Evolutionary conservation across 768 basidiomycete species (phyloP).

Genomic region (Tubosaeta brunneosetosa): DNA sequence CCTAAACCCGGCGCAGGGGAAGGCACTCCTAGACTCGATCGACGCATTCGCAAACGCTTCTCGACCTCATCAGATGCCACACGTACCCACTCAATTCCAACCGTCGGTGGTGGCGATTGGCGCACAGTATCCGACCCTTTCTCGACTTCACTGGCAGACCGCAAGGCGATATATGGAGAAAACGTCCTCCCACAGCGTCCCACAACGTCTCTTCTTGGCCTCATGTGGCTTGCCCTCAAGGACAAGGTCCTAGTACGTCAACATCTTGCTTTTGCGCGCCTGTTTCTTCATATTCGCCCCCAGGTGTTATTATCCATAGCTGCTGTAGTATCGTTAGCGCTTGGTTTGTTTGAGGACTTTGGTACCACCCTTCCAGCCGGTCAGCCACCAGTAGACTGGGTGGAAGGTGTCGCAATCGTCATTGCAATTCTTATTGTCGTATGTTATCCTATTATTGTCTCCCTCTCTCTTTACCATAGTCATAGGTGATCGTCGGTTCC

Average conservation of each 20-base stretch:
- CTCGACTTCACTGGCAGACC: constrained; percentile 50
- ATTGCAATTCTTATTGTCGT: constrained; percentile 74
- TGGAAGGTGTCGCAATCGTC: constrained; percentile 86
- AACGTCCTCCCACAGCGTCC: constrained; percentile 71
- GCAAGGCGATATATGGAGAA: constrained; percentile 65
- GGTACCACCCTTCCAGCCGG: constrained; percentile 56
- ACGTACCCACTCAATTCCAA: constrained; percentile 8
- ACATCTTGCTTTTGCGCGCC: not conserved
- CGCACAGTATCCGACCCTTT: constrained; percentile 8
- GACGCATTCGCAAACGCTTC: not conserved
- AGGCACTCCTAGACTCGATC: constrained; percentile 31
- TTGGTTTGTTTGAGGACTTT: constrained; percentile 93
- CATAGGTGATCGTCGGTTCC: constrained; percentile 82
- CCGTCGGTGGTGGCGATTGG: not conserved
- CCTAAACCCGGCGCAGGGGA: constrained; percentile 25
- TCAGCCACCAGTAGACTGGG: constrained; percentile 90
- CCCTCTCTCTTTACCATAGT: not conserved
- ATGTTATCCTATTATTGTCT: constrained; percentile 22
- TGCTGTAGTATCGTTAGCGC: constrained; percentile 86
- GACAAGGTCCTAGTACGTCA: constrained; percentile 81
- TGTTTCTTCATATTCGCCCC: constrained; percentile 6
- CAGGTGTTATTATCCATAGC: constrained; percentile 89
- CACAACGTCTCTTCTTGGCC: constrained; percentile 61
- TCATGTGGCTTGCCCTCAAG: constrained; percentile 85
- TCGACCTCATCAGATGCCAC: not conserved